These are phyloP conservation scores for Backusella circina DNA, from an alignment of 192 early-diverging fungal species.

Conservation along the genomic window DNA sequence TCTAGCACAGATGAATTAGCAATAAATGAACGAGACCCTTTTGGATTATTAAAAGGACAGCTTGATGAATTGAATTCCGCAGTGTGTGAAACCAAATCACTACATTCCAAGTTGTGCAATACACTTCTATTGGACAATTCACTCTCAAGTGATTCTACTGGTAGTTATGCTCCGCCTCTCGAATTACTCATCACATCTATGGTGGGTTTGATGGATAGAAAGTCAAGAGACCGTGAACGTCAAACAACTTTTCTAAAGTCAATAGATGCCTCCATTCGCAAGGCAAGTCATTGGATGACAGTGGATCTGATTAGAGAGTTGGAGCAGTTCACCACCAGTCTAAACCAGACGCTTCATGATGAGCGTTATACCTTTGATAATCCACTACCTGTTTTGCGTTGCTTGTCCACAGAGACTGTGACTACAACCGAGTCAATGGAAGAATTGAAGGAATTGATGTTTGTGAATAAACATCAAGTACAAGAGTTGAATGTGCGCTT, in stretches of 20 bases:
- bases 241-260: constrained; percentile 13
- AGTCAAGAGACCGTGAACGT: constrained; percentile 20
- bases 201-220: constrained; percentile 12
- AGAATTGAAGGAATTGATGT: constrained; percentile 26
- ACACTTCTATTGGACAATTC: constrained; percentile 12
- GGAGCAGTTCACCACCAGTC: neutral
- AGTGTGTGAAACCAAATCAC: constrained; percentile 26
- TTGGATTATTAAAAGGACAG: constrained; percentile 17
- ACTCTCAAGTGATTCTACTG: neutral
- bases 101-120: constrained; percentile 22
- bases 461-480: constrained; percentile 24
- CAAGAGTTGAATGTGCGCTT: constrained; percentile 16
- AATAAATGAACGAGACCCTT: neutral
- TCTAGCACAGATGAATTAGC: neutral
- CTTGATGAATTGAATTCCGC: constrained; percentile 16
- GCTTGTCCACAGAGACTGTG: neutral
- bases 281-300: constrained; percentile 6
- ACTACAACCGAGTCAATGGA: constrained; percentile 17
- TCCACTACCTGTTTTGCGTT: constrained; percentile 11
- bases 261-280: constrained; percentile 16
- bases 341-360: constrained; percentile 4
- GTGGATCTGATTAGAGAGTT: constrained; percentile 8
- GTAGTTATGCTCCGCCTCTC: constrained; percentile 21
- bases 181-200: constrained; percentile 9
- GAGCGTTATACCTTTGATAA: neutral